Percentiles rank a stretch among this genome's conserved stretches.
Conservation (phyloP, 1,139 yeast species). For the Yamadazyma pseudoaaseri region DNA sequence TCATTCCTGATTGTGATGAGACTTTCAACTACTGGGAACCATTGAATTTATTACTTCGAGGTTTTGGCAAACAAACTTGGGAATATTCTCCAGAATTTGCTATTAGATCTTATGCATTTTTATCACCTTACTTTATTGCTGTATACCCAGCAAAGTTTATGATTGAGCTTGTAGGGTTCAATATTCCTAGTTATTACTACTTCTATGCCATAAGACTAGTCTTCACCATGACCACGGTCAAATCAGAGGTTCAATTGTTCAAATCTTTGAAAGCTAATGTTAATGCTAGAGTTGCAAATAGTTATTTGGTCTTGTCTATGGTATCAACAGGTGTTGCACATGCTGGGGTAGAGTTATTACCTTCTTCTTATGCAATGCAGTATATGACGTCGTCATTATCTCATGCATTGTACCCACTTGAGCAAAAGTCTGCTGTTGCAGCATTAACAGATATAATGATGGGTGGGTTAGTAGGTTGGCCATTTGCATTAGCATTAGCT, state of each 20-base stretch:
- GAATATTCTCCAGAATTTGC: conserved; percentile 92
- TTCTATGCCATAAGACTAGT: conserved; percentile 58
- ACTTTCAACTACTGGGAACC: conserved; percentile 94
- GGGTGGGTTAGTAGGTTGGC: conserved; percentile 91
- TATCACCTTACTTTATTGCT: conserved; percentile 40
- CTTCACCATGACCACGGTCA: conserved; percentile 53
- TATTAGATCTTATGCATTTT: conserved; percentile 80
- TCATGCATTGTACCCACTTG: conserved; percentile 26
- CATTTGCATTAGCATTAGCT: conserved; percentile 70
- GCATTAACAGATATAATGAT: conserved; percentile 54
- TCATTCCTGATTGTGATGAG: conserved; percentile 85
- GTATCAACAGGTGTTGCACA: conserved; percentile 71
- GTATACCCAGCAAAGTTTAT: conserved; percentile 34
- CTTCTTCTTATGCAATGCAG: conserved; percentile 84
- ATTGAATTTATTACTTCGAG: conserved; percentile 69
- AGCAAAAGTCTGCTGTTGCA: conserved; percentile 13
- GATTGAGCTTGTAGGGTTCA: neutral
- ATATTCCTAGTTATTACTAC: conserved; percentile 28
- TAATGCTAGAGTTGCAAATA: conserved; percentile 40
- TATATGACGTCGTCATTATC: conserved; percentile 57
- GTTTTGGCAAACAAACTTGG: conserved; percentile 95
- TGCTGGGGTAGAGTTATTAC: conserved; percentile 81
- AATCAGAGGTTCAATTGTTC: conserved; percentile 53
- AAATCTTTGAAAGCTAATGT: conserved; percentile 37
- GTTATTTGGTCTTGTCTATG: conserved; percentile 55